Evolutionary conservation across 176 grass and related monocot species (phyloP).

Genomic region (Rhynchospora breviuscula): DNA sequence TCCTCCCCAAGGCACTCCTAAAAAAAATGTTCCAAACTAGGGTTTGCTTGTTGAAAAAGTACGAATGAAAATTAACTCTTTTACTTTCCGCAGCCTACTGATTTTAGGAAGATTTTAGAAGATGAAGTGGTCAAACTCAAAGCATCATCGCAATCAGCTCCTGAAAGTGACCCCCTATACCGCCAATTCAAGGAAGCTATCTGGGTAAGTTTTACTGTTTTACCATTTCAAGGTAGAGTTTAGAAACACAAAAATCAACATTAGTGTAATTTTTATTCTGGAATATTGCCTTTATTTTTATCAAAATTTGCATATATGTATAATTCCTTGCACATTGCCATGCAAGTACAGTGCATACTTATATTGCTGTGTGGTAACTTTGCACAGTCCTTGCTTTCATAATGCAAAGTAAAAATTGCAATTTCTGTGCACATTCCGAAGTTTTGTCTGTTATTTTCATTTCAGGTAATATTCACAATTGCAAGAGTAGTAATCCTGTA

Average conservation of each 20-base stretch:
- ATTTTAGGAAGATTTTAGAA: constrained; percentile 61
- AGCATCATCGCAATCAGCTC: constrained; percentile 22
- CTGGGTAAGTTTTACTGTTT: constrained; percentile 43
- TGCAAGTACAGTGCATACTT: constrained; percentile 7
- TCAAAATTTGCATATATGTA: not conserved
- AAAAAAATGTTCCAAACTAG: not conserved
- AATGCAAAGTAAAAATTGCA: not conserved
- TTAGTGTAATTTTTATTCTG: not conserved
- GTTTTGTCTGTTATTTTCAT: not conserved
- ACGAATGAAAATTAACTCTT: not conserved
- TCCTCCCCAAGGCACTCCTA: not conserved
- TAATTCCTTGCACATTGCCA: not conserved
- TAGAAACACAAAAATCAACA: not conserved
- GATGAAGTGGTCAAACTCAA: constrained; percentile 55
- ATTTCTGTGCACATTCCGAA: not conserved
- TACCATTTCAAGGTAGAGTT: not conserved
- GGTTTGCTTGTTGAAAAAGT: not conserved
- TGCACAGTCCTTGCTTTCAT: not conserved
- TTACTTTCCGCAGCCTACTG: constrained; percentile 34
- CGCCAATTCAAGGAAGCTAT: constrained; percentile 77
- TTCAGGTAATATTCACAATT: not conserved
- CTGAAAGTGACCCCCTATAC: constrained; percentile 45
- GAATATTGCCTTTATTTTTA: not conserved
- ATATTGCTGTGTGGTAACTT: not conserved
- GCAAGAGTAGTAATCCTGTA: not conserved